Evolutionary conservation across 2,329 filamentous ascomycete genomes (phyloP).

Genomic region (Fusarium globosum): DNA sequence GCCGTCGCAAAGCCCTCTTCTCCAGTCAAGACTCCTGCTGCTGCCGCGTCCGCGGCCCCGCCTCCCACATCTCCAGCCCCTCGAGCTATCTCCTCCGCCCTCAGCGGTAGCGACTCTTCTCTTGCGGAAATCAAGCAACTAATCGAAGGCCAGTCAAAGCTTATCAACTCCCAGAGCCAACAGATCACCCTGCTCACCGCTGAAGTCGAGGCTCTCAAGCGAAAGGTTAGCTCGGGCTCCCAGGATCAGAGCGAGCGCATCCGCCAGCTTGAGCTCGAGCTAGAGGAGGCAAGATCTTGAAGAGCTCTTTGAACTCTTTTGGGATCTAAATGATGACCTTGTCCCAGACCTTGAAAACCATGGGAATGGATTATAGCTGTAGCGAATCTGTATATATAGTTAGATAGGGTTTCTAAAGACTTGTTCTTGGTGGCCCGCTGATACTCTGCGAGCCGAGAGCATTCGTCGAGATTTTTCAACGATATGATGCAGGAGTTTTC

Average conservation of each 20-base stretch:
- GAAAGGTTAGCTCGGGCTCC: slow-evolving; percentile 68
- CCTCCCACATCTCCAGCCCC: slow-evolving; percentile 45
- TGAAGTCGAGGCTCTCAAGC: slow-evolving; percentile 86
- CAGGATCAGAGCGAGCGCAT: slow-evolving; percentile 76
- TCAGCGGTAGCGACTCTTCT: slow-evolving; percentile 67
- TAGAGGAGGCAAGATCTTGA: slow-evolving; percentile 72
- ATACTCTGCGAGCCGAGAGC: neutral
- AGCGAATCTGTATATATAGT: slow-evolving; percentile 44
- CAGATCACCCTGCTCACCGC: slow-evolving; percentile 76
- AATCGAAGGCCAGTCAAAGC: slow-evolving; percentile 79
- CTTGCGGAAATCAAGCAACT: slow-evolving; percentile 82
- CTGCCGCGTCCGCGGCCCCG: slow-evolving; percentile 46
- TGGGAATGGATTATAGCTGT: slow-evolving; percentile 27
- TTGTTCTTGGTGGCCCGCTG: slow-evolving; percentile 35
- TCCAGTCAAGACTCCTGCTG: slow-evolving; percentile 46
- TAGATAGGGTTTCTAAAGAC: slow-evolving; percentile 41
- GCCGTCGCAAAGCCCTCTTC: slow-evolving; percentile 49
- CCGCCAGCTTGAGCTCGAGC: slow-evolving; percentile 73
- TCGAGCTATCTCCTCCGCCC: slow-evolving; percentile 43
- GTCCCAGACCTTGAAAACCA: slow-evolving; percentile 22
- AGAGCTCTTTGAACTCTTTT: slow-evolving; percentile 1
- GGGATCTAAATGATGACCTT: slow-evolving; percentile 1
- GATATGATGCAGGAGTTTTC: neutral
- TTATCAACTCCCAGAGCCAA: slow-evolving; percentile 80
- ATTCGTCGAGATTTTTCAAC: neutral